phyloP scores from a whole-genome alignment of 1,284 basidiomycete species.

The Cutaneotrichosporon cutaneum region DNA sequence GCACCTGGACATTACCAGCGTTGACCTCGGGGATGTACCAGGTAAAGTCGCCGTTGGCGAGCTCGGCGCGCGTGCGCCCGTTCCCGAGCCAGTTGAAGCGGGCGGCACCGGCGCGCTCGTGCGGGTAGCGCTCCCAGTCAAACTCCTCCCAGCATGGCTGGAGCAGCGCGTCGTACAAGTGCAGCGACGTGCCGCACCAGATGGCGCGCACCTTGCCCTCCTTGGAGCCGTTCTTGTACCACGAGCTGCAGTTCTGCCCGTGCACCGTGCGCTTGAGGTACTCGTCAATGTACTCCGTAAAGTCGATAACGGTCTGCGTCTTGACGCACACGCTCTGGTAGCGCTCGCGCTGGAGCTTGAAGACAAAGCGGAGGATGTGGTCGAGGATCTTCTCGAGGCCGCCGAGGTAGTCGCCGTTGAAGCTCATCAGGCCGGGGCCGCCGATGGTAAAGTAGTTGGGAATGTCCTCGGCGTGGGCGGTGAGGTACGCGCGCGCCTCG shows the following conservation, averaged over 20 bases:
- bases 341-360: constrained; percentile 17
- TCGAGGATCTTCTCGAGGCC: constrained; percentile 13
- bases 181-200: constrained; percentile 12
- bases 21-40: constrained; percentile 16
- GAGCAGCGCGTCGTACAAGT: constrained; percentile 14
- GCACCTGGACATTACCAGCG: constrained; percentile 7
- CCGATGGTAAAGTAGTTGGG: constrained; percentile 18
- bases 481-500: constrained; percentile 18
- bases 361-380: constrained; percentile 17
- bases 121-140: constrained; percentile 16
- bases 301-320: constrained; percentile 13
- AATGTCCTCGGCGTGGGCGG: constrained; percentile 12
- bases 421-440: constrained; percentile 6
- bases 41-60: constrained; percentile 1
- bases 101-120: constrained; percentile 5
- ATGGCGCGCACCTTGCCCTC: constrained; percentile 14
- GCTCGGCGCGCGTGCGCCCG: constrained; percentile 11
- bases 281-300: constrained; percentile 9
- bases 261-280: constrained; percentile 12
- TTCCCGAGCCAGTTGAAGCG: constrained; percentile 17
- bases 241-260: constrained; percentile 2
- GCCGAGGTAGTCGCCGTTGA: constrained; percentile 17
- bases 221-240: constrained; percentile 17
- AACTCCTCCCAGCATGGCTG: constrained; percentile 18
- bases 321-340: constrained; percentile 12